Evolutionary conservation across 257 asterid species (phyloP), one percentile per base, ranked within the genome.

Genomic region (Fraxinus quadrangulata): DNA sequence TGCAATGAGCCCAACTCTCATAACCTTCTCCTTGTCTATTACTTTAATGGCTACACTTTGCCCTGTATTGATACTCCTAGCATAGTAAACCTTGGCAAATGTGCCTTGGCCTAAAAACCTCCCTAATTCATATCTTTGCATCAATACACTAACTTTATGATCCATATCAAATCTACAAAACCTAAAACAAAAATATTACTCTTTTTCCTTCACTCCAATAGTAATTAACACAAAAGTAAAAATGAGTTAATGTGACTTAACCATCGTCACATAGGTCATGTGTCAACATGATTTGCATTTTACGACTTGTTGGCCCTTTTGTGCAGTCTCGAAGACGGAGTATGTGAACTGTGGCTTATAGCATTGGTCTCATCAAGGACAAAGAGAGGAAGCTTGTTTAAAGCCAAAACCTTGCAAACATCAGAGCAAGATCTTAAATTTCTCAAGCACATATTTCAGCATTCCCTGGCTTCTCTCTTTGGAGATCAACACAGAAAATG

Each of bases 101-200:
- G 97, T 83, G 6, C 98, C 98, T 86, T 89, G 92, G 34, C 98
- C 98, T 47, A 93, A 85, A 54, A 93, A 79, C 81, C 95, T 88
- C 30, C 98, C 98, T 23, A 91, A 28, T 71, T 93, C 98, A 23
- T 91, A 93, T 73, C 82, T 80, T 81, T 88, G 84, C 98, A 93
- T 86, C 84, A 93, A 67, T 37, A 91, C 59, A 75, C 73, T 66
- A 12, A 78, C 84, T 23, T 72, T 90, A 36, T 72, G 80, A 68
- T 80, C 97, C 97, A 92, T 92, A 74, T 24, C 75, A 66, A 77
- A 73, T 51, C 80, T 36, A 81, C 45, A 54, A 42, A 67, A 75
- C 61, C 78, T 75, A 56, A 6, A n/a, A 72, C 51, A 69, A 42
- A 51, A 69, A 77, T 63, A 72, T 75, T 65, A 56, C 42, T 70